Conservation (phyloP, 345 rosid species). For the Moringa oleifera region DNA sequence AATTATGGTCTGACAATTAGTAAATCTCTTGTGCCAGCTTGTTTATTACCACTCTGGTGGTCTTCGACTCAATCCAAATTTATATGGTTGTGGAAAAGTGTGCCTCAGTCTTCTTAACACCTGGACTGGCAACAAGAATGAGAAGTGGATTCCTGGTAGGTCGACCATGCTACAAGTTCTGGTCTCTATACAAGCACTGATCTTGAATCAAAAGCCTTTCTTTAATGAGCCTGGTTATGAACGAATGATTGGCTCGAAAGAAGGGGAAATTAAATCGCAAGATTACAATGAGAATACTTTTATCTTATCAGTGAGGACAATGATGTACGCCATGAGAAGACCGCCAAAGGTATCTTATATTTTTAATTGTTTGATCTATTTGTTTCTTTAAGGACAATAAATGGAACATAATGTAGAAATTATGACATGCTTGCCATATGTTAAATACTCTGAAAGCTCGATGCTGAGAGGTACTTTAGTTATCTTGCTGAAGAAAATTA, state of each 20-base stretch:
- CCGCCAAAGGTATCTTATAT: slow-evolving; percentile 66
- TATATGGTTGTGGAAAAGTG: slow-evolving; percentile 71
- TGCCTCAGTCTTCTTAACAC: slow-evolving; percentile 95
- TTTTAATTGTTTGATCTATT: too few relatives aligned
- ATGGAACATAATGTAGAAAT: too few relatives aligned
- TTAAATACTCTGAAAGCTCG: too few relatives aligned
- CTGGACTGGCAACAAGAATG: slow-evolving; percentile 69
- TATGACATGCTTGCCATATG: too few relatives aligned
- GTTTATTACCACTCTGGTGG: slow-evolving; percentile 80
- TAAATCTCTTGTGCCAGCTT: slow-evolving; percentile 35
- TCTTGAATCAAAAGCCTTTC: slow-evolving; percentile 76
- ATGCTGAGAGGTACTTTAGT: too few relatives aligned
- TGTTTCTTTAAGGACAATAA: too few relatives aligned
- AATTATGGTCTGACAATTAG: slow-evolving; percentile 13
- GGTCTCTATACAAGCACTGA: slow-evolving; percentile 89
- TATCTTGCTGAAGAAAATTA: too few relatives aligned
- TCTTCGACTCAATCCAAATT: slow-evolving; percentile 80
- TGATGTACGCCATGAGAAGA: slow-evolving; percentile 62
- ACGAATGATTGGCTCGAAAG: slow-evolving; percentile 28
- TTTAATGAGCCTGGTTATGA: slow-evolving; percentile 88
- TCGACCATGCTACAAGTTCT: slow-evolving; percentile 90
- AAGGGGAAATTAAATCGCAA: slow-evolving; percentile 46
- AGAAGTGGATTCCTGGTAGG: slow-evolving; percentile 75
- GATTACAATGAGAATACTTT: slow-evolving; percentile 63
- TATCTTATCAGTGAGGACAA: slow-evolving; percentile 58